phyloP scores from a whole-genome alignment of 805 yeast genomes.

The Millerozyma miso region DNA sequence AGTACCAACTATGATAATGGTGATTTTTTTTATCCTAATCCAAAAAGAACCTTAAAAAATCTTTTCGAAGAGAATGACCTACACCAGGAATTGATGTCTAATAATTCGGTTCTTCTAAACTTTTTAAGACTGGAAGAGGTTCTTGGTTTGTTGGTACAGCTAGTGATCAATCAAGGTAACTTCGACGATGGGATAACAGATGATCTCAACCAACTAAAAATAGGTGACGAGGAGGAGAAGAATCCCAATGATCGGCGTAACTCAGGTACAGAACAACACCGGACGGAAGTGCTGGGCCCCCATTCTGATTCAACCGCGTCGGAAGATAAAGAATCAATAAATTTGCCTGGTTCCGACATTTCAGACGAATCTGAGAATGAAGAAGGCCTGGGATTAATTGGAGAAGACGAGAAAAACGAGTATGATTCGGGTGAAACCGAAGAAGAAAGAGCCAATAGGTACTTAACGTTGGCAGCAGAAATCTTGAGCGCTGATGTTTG shows the following conservation, averaged over 20 bases:
- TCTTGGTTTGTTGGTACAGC: slow-evolving; percentile 32
- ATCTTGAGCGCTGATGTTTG: slow-evolving; percentile 88
- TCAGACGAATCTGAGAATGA: slow-evolving; percentile 8
- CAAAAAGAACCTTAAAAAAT: slow-evolving; percentile 26
- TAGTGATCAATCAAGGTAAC: slow-evolving; percentile 32
- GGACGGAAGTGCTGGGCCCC: slow-evolving; percentile 3
- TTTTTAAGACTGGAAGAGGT: slow-evolving; percentile 37
- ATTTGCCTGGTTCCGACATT: slow-evolving; percentile 5
- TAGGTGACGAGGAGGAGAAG: slow-evolving; percentile 1
- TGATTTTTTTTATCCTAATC: slow-evolving; percentile 11
- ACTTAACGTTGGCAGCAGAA: slow-evolving; percentile 66
- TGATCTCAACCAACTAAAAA: slow-evolving; percentile 11
- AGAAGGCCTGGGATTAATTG: slow-evolving; percentile 5
- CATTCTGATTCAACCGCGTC: slow-evolving; percentile 1
- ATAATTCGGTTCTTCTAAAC: slow-evolving; percentile 39
- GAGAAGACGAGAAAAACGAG: slow-evolving; percentile 19
- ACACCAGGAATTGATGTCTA: slow-evolving; percentile 39
- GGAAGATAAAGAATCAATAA: slow-evolving; percentile 4
- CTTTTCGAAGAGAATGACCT: slow-evolving; percentile 41
- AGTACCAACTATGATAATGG: slow-evolving; percentile 16
- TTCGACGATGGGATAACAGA: slow-evolving; percentile 9
- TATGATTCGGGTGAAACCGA: slow-evolving; percentile 26
- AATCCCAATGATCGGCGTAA: slow-evolving; percentile 3
- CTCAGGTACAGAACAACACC: neutral
- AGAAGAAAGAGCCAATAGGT: slow-evolving; percentile 32